These are phyloP conservation scores for Quercus dentata DNA, from an alignment of 306 rosid genomes.

Conservation along the genomic window DNA sequence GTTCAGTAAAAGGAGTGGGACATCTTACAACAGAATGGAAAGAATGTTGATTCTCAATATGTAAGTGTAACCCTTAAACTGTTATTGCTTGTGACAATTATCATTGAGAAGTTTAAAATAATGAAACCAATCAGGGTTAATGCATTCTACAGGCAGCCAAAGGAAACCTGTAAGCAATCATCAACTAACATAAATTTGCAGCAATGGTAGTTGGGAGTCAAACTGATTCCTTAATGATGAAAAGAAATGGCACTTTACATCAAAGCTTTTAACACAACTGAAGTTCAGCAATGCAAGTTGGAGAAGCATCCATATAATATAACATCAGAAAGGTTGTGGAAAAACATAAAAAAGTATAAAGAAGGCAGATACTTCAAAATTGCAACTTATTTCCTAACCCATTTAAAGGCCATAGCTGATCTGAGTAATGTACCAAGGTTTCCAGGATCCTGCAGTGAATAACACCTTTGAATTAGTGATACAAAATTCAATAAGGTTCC, in stretches of 20 bases:
- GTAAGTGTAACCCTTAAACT: not conserved
- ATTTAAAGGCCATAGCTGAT: conserved; percentile 84
- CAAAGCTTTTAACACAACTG: not conserved
- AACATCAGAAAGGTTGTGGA: not conserved
- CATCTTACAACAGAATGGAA: not conserved
- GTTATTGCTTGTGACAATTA: conserved; percentile 7
- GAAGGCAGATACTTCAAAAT: conserved; percentile 11
- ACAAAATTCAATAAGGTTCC: conserved; percentile 17
- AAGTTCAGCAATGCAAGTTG: not conserved
- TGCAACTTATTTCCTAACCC: conserved; percentile 54
- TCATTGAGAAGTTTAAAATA: not conserved
- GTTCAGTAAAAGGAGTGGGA: not conserved
- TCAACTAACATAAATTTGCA: too few species aligned
- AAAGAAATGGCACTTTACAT: too few species aligned
- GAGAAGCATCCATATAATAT: not conserved
- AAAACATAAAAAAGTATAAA: not conserved
- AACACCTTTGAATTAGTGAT: conserved; percentile 20
- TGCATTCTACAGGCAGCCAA: not conserved
- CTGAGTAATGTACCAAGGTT: conserved; percentile 89
- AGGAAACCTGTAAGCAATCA: too few species aligned
- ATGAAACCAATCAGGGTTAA: not conserved
- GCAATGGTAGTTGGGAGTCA: too few species aligned
- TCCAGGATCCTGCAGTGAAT: conserved; percentile 81
- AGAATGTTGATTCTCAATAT: not conserved
- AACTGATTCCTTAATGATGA: too few species aligned